Base-by-base conservation (phyloP, 768 basidiomycete species). In the Lentinula sp. region DNA sequence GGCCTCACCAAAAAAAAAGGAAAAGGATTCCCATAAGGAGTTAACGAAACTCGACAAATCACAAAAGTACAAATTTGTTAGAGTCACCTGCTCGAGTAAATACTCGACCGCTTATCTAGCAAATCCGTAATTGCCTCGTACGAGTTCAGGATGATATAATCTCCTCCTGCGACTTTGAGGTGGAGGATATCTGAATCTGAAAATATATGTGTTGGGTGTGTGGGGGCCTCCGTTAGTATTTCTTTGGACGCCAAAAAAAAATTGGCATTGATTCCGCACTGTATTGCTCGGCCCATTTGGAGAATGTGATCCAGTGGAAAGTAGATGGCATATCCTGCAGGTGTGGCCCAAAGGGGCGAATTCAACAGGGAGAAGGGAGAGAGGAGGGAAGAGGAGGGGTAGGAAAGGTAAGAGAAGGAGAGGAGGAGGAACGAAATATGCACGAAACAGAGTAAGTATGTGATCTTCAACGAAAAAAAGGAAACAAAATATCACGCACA, bases 291-390 rank as follows among this genome's bases (percentile, higher is more conserved):
- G 71, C 74, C 81, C 80, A 82, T 53, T 73, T 63, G 4, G 69
- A 39, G 60, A 76, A 80, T 28, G 74, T 70, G 59, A 78, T 65
- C 79, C 80, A 82, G n/a, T 74, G 71, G 23, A 71, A 74, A 39
- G 65, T 59, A 5, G 74, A 68, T 15, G 81, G 80, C 53, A 54
- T 54, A 16, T 54, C 65, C 81, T 71, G 46, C 78, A 74, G 2
- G 78, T 67, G 16, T 28, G 3, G 28, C 28, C 28, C 28, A 28
- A 28, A 28, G 28, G 28, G 28, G 3, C 28, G 28, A 28, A 28
- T 2, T 3, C 0, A 28, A 28, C 28, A 28, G 3, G 28, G 3
- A 79, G 63, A 61, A 3, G 32, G 18, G 16, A 8, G 16, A 28
- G 34, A 9, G 23, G 4, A 45, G 28, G 21, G 1, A 23, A 23